Evolutionary conservation across 2,329 filamentous ascomycete species (phyloP).

Genomic region (Arthrobotrys sphaeroides): DNA sequence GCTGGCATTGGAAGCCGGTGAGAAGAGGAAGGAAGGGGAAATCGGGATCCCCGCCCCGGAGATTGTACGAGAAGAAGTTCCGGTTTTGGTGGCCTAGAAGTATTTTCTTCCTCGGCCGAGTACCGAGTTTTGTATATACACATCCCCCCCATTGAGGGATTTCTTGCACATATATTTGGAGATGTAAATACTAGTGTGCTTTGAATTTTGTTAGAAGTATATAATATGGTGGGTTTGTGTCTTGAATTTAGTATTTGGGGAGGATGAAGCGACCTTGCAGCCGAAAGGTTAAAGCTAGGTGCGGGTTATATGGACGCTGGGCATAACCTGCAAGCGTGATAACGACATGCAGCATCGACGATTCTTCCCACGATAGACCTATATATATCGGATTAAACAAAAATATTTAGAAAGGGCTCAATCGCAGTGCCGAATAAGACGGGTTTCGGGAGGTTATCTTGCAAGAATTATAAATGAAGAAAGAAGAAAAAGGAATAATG

Average conservation of each 20-base stretch:
- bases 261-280: too few species aligned
- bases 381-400: too few species aligned
- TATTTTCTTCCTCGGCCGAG: background rate
- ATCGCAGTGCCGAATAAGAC: too few species aligned
- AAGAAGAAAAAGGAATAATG: too few species aligned
- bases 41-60: background rate
- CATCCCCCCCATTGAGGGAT: background rate
- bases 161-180: conserved; percentile 25
- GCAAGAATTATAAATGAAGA: too few species aligned
- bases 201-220: background rate
- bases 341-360: too few species aligned
- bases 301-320: too few species aligned
- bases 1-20: background rate
- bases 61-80: background rate
- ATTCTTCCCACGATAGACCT: too few species aligned
- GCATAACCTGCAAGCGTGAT: too few species aligned
- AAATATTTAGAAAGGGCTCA: too few species aligned
- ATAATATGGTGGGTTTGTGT: background rate
- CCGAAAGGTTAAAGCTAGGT: too few species aligned
- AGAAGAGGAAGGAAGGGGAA: background rate
- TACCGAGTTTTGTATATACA: conserved; percentile 10
- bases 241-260: background rate
- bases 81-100: background rate
- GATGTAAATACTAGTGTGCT: conserved; percentile 15
- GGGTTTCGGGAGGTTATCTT: too few species aligned